phyloP scores from a whole-genome alignment of 768 basidiomycete genomes.

The Chalciporus piperatus region DNA sequence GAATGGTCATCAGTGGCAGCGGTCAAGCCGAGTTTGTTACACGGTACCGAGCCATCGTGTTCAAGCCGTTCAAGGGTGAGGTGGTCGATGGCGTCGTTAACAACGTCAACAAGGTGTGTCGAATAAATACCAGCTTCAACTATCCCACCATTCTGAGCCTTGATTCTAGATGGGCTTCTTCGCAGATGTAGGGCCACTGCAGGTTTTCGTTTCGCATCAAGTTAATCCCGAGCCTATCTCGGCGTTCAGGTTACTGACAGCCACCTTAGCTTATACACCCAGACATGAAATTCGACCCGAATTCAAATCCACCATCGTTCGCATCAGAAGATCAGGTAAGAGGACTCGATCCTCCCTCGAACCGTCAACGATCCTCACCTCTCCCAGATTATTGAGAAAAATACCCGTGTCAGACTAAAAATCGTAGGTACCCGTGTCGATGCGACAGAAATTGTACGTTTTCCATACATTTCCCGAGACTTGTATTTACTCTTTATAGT shows the following conservation, averaged over 20 bases:
- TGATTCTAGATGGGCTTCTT: slow-evolving; percentile 91
- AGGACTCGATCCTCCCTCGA: background rate
- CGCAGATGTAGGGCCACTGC: slow-evolving; percentile 90
- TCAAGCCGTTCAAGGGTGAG: slow-evolving; percentile 99
- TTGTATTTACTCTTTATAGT: slow-evolving; percentile 45
- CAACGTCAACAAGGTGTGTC: slow-evolving; percentile 88
- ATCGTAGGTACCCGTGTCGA: slow-evolving; percentile 99
- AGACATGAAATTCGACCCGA: slow-evolving; percentile 93
- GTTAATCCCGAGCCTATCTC: slow-evolving; percentile 43
- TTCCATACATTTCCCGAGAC: background rate
- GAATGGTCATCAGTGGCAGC: slow-evolving; percentile 86
- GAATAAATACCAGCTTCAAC: background rate
- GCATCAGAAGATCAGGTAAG: slow-evolving; percentile 83
- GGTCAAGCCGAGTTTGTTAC: slow-evolving; percentile 97
- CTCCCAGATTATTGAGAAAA: slow-evolving; percentile 84
- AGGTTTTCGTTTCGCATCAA: slow-evolving; percentile 94
- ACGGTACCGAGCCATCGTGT: slow-evolving; percentile 93
- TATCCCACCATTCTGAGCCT: background rate
- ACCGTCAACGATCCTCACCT: background rate
- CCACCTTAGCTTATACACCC: slow-evolving; percentile 80
- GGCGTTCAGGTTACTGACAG: slow-evolving; percentile 3
- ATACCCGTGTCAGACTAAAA: slow-evolving; percentile 88
- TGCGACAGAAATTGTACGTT: slow-evolving; percentile 91
- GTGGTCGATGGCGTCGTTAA: slow-evolving; percentile 96
- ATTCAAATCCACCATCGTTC: slow-evolving; percentile 95